Conservation (phyloP, 352 stramenopile species). For the Globisporangium middletonii region DNA sequence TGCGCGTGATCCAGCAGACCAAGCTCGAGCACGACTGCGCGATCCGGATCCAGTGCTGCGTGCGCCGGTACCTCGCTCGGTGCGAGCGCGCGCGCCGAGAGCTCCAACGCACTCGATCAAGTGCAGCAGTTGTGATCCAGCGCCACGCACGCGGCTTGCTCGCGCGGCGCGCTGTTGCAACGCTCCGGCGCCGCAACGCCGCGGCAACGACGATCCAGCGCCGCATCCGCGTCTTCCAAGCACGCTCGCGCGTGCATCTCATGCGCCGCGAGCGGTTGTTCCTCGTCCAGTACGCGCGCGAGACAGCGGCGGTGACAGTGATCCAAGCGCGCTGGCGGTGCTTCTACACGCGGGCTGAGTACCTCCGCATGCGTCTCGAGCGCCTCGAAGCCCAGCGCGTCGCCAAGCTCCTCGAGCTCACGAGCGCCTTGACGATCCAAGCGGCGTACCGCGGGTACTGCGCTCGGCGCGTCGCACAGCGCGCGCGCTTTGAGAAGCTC, state of each 20-base stretch:
- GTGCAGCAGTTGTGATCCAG: slow-evolving; percentile 42
- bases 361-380: slow-evolving; percentile 22
- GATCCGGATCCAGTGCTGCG: slow-evolving; percentile 45
- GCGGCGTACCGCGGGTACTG: slow-evolving; percentile 52
- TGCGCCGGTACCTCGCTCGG: slow-evolving; percentile 44
- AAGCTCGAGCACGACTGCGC: slow-evolving; percentile 56
- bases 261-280: slow-evolving; percentile 33
- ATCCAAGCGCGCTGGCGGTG: slow-evolving; percentile 56
- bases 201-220: slow-evolving; percentile 59
- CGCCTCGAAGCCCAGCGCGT: slow-evolving; percentile 28
- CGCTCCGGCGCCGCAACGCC: slow-evolving; percentile 19
- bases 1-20: slow-evolving; percentile 55
- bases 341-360: slow-evolving; percentile 20
- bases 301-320: slow-evolving; percentile 27
- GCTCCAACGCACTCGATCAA: slow-evolving; percentile 7
- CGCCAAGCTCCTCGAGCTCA: slow-evolving; percentile 30
- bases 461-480: slow-evolving; percentile 38
- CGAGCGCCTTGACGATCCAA: slow-evolving; percentile 55
- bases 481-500: slow-evolving; percentile 54
- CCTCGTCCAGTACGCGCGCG: slow-evolving; percentile 15
- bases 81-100: slow-evolving; percentile 31
- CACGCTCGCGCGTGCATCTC: slow-evolving; percentile 29
- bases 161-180: slow-evolving; percentile 23
- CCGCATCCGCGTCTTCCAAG: slow-evolving; percentile 31
- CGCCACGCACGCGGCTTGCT: slow-evolving; percentile 42